phyloP scores from a whole-genome alignment of 257 asterid genomes.

The Capsicum pubescens region DNA sequence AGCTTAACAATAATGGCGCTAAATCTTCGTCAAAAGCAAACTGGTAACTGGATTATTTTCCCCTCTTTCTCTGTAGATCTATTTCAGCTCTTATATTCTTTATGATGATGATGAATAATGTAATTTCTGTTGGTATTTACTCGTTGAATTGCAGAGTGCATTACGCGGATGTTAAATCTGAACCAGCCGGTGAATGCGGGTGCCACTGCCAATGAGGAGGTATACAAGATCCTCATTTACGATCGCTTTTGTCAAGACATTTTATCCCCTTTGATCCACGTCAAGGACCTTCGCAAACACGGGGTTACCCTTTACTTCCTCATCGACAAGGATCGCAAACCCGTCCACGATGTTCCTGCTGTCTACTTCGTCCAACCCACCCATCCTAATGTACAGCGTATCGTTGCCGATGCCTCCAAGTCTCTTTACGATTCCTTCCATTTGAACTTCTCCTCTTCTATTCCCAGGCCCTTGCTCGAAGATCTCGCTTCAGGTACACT shows the following conservation, averaged over 20 bases:
- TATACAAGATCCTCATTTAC: conserved; percentile 95
- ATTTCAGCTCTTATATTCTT: background rate
- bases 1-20: conserved; percentile 57
- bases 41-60: conserved; percentile 50
- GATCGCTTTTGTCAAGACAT: conserved; percentile 92
- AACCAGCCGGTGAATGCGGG: conserved; percentile 74
- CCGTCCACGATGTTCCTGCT: conserved; percentile 96
- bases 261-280: conserved; percentile 94
- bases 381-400: conserved; percentile 67
- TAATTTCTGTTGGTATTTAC: background rate
- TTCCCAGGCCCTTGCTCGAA: conserved; percentile 89
- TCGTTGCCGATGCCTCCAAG: conserved; percentile 71
- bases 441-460: conserved; percentile 91
- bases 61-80: background rate
- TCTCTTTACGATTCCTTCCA: conserved; percentile 86
- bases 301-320: conserved; percentile 95
- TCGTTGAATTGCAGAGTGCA: conserved; percentile 65
- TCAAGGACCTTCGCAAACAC: conserved; percentile 95
- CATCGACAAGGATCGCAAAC: conserved; percentile 94
- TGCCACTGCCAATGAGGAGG: conserved; percentile 91
- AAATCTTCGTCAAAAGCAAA: conserved; percentile 90
- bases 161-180: conserved; percentile 93
- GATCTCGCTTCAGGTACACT: conserved; percentile 82
- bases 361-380: conserved; percentile 90
- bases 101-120: background rate